Conservation (phyloP, 257 asterid genomes). For the Solanum clarkiae region DNA sequence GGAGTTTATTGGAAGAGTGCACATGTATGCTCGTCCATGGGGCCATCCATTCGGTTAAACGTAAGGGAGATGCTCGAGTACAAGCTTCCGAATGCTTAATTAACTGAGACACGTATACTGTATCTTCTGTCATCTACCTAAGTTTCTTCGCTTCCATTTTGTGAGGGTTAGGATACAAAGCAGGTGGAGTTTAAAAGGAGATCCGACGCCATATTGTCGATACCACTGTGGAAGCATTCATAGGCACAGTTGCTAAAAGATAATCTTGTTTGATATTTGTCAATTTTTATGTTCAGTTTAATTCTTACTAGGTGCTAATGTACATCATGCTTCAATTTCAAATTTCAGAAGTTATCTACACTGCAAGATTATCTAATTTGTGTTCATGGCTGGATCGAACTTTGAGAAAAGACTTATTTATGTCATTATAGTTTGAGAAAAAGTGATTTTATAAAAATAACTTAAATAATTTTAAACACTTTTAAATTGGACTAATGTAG, state of each 20-base stretch:
- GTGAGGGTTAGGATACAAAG: not conserved
- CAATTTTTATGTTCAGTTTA: not conserved
- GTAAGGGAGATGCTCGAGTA: constrained; percentile 68
- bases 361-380: not conserved
- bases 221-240: not conserved
- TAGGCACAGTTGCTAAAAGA: not conserved
- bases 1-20: constrained; percentile 97
- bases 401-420: too few species aligned
- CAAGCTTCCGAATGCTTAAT: constrained; percentile 38
- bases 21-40: constrained; percentile 89
- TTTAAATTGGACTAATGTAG: too few species aligned
- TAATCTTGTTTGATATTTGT: not conserved
- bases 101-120: constrained; percentile 25
- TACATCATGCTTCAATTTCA: not conserved
- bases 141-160: not conserved
- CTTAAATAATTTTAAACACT: too few species aligned
- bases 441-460: too few species aligned
- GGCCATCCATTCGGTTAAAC: constrained; percentile 86
- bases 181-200: not conserved
- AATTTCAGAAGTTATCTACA: not conserved
- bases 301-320: not conserved
- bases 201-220: not conserved
- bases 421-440: too few species aligned
- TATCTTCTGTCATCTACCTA: constrained; percentile 7
- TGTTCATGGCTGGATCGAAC: not conserved